These are phyloP conservation scores for Rhodotorula sp. DNA, from an alignment of 1,284 basidiomycete species.

Conservation along the genomic window DNA sequence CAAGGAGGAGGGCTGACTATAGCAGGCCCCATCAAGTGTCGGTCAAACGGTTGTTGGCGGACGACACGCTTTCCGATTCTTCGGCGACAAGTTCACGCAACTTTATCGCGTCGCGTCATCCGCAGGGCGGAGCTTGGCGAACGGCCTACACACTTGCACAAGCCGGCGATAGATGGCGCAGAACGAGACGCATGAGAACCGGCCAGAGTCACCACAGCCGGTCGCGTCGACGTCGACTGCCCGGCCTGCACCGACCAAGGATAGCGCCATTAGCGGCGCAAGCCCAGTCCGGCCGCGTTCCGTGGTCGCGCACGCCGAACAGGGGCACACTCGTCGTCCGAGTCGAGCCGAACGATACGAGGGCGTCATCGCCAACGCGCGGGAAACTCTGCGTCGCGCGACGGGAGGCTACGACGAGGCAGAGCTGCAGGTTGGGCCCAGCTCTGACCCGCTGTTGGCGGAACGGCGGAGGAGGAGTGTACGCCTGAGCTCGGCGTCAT, in stretches of 20 bases:
- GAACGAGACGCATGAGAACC: no score
- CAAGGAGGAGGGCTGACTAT: no score
- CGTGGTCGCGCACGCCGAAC: neutral
- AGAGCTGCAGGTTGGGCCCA: neutral
- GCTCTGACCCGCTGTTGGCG: neutral
- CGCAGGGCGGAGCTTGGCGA: no score
- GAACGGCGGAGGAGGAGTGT: neutral
- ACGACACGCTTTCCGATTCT: no score
- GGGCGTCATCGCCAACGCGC: slow-evolving; percentile 23
- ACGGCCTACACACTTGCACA: no score
- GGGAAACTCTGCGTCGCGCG: slow-evolving; percentile 5
- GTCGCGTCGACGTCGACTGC: neutral
- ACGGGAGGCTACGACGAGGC: slow-evolving; percentile 1
- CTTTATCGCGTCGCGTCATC: no score
- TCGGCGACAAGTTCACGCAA: no score
- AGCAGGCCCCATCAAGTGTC: no score
- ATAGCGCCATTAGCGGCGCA: neutral
- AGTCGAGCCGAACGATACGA: slow-evolving; percentile 38
- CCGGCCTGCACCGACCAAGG: neutral
- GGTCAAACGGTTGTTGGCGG: no score
- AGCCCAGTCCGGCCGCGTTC: neutral
- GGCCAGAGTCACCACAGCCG: no score
- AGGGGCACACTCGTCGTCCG: slow-evolving; percentile 23
- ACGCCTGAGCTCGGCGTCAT: neutral
- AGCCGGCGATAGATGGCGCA: no score